Base-by-base conservation (phyloP, 1,139 yeast species). In the Suhomyces coccinellae region DNA sequence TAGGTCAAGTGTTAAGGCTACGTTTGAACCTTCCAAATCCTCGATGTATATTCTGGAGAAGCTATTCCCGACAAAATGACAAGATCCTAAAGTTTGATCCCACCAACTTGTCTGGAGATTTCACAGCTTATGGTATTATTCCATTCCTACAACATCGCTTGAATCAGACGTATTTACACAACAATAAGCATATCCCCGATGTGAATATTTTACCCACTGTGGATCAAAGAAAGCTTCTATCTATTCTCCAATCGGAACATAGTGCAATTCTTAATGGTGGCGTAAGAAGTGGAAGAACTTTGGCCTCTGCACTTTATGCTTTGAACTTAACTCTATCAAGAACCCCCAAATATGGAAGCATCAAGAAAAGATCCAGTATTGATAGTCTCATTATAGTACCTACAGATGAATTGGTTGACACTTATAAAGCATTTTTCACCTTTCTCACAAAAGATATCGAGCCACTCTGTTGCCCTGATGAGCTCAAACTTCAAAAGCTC, bases 331-430 rank as follows among this genome's bases (percentile, higher is more conserved):
- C 63, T 0, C 47, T 65, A 17, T 50, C 59, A 0, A 48, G 58
- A 26, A 51, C 55, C 0, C 69, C 68, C 2, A 49, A 48, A 20
- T 58, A 56, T 40, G 58, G 58, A 9, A 27, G 45, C 5, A 40
- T 58, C 20, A 40, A 38, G 10, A 29, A 29, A 10, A 46, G 40
- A 20, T 40, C 49, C 11, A 50, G 50, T 9, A 49, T 57, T 4
- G 63, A 63, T 36, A 49, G 59, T 20, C 44, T 66, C 3, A 58
- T 67, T 22, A 33, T 68, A 5, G 70, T 63, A 1, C 71, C 72
- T 3, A 63, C 68, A 9, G 58, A 58, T 32, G 56, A 51, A 8
- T 31, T 60, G 36, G 58, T 67, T 10, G 49, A 52, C 14, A 54
- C 56, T 39, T 67, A 64, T 41, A 45, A 51, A 31, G 22, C 43